Evolutionary conservation across 2,329 filamentous ascomycete genomes (phyloP).

Genomic region (Colletotrichum sp.): DNA sequence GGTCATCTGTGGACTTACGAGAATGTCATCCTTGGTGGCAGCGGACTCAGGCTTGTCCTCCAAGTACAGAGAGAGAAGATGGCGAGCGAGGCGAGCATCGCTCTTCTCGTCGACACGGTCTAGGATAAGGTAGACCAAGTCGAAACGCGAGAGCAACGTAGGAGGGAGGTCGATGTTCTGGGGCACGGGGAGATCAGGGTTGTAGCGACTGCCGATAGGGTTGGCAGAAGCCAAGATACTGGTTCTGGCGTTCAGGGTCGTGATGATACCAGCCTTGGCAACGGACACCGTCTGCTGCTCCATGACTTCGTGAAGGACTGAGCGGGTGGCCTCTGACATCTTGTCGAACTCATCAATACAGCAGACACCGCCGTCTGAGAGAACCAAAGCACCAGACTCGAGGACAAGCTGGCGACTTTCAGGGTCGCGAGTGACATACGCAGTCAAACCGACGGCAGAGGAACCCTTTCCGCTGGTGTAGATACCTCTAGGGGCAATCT

Average conservation of each 20-base stretch:
- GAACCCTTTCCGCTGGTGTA: constrained; percentile 85
- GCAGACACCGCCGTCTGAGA: constrained; percentile 83
- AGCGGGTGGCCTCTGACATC: constrained; percentile 80
- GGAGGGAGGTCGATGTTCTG: constrained; percentile 98
- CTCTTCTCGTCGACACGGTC: constrained; percentile 91
- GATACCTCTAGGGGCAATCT: constrained; percentile 89
- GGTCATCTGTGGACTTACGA: constrained; percentile 60
- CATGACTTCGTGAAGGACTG: constrained; percentile 87
- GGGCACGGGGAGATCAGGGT: constrained; percentile 91
- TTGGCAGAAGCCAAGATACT: constrained; percentile 97
- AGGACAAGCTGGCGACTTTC: constrained; percentile 82
- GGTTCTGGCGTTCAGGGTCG: constrained; percentile 92
- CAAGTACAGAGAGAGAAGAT: constrained; percentile 94
- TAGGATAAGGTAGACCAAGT: constrained; percentile 94
- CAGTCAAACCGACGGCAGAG: constrained; percentile 81
- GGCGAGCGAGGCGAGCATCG: constrained; percentile 87
- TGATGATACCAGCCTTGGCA: constrained; percentile 93
- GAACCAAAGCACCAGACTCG: constrained; percentile 78
- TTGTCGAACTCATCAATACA: constrained; percentile 89
- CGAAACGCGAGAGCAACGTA: constrained; percentile 93
- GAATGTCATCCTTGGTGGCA: constrained; percentile 73
- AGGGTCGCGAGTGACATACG: constrained; percentile 81
- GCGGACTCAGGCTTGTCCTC: constrained; percentile 93
- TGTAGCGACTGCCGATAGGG: constrained; percentile 97
- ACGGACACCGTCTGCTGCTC: constrained; percentile 87